Evolutionary conservation across 345 rosid species (phyloP).

Genomic region (Lagerstroemia speciosa): DNA sequence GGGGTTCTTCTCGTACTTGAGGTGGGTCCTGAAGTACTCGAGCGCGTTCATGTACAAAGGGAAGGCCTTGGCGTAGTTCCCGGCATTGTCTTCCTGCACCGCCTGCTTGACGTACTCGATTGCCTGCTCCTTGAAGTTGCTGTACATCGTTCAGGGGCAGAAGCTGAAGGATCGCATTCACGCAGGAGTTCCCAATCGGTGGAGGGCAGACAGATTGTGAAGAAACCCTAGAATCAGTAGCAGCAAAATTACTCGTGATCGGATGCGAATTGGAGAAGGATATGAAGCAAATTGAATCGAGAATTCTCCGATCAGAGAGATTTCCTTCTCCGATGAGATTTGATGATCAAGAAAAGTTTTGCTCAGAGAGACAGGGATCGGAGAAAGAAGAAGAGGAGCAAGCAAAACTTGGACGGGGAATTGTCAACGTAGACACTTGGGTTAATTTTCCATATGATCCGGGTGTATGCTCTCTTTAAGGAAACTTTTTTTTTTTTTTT

Average conservation of each 20-base stretch:
- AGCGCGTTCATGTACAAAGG: slow-evolving; percentile 89
- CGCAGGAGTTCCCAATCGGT: background rate
- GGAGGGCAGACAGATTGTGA: background rate
- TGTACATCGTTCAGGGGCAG: slow-evolving; percentile 41
- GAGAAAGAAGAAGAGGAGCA: background rate
- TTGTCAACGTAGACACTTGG: background rate
- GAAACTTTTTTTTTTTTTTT: background rate
- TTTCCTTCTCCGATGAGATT: background rate
- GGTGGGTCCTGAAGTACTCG: slow-evolving; percentile 89
- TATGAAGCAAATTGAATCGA: background rate
- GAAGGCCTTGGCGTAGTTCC: slow-evolving; percentile 80
- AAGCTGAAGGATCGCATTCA: slow-evolving; percentile 7
- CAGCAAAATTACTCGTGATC: background rate
- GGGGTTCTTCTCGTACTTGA: slow-evolving; percentile 93
- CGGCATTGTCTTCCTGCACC: slow-evolving; percentile 79
- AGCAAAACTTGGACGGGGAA: background rate
- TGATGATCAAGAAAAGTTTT: background rate
- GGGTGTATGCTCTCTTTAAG: background rate
- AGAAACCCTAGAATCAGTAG: slow-evolving; percentile 5
- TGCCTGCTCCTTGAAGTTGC: slow-evolving; percentile 95
- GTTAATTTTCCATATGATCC: background rate
- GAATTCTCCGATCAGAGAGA: background rate
- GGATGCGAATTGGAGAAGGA: background rate
- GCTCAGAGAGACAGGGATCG: background rate
- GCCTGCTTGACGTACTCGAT: slow-evolving; percentile 95